Conservation (phyloP, 257 asterid species). For the Salvia rosmarinus region DNA sequence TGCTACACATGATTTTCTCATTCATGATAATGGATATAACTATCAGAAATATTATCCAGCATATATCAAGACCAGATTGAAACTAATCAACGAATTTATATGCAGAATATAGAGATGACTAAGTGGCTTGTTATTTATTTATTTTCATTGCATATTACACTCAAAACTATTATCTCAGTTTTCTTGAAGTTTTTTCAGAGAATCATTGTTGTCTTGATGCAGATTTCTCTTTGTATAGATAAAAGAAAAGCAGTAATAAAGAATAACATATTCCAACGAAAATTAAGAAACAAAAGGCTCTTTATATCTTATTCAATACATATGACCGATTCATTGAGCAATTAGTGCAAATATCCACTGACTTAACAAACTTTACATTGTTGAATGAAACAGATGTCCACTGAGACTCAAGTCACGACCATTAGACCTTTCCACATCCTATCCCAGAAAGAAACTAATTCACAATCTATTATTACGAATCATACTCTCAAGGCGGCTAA, state of each 20-base stretch:
- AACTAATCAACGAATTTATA: not conserved
- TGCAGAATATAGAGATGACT: conserved; percentile 1
- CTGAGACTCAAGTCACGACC: not conserved
- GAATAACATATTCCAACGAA: conserved; percentile 10
- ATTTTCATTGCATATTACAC: not conserved
- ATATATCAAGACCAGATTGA: not conserved
- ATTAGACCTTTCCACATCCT: not conserved
- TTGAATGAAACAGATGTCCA: not conserved
- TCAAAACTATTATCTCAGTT: not conserved
- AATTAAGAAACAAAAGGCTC: not conserved
- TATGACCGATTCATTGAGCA: not conserved
- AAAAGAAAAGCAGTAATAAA: conserved; percentile 7
- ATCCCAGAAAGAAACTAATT: not conserved
- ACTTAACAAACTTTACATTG: conserved; percentile 3
- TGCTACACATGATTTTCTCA: not conserved
- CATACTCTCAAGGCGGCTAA: not conserved
- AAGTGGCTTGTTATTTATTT: not conserved
- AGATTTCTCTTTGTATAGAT: conserved; percentile 9
- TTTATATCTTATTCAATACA: conserved; percentile 2
- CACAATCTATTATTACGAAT: not conserved
- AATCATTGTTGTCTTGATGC: not conserved
- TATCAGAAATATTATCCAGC: not conserved
- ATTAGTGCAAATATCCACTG: conserved; percentile 4
- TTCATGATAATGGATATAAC: not conserved
- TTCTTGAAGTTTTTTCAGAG: not conserved